phyloP scores from a whole-genome alignment of 768 basidiomycete genomes.

The Boletus tylopilopsis region DNA sequence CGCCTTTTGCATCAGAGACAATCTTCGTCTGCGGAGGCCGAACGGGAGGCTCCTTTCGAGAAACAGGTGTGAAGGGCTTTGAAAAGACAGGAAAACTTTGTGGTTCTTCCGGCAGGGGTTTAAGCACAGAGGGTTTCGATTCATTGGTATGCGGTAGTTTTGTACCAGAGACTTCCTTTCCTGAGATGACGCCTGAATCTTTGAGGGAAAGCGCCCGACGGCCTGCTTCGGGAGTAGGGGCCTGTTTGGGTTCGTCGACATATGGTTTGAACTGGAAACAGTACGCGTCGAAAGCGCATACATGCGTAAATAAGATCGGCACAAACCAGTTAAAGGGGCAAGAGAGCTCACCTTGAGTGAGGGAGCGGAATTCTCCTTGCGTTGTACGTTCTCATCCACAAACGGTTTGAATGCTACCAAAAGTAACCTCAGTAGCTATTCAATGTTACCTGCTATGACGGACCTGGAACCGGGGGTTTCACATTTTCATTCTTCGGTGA shows the following conservation, averaged over 20 bases:
- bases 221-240: conserved; percentile 29
- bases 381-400: conserved; percentile 54
- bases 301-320: conserved; percentile 7
- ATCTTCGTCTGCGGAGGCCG: conserved; percentile 22
- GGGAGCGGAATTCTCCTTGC: conserved; percentile 41
- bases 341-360: conserved; percentile 13
- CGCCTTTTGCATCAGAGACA: conserved; percentile 17
- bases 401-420: conserved; percentile 55
- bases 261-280: conserved; percentile 64
- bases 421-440: conserved; percentile 5
- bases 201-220: conserved; percentile 52
- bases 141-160: conserved; percentile 28
- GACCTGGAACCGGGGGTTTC: conserved; percentile 36
- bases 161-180: conserved; percentile 14
- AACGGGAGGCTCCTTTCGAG: conserved; percentile 34
- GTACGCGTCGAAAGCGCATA: background rate
- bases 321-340: background rate
- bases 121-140: conserved; percentile 26
- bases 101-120: conserved; percentile 35
- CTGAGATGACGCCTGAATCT: conserved; percentile 29
- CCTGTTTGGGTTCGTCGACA: conserved; percentile 50
- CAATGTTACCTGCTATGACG: conserved; percentile 20
- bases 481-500: conserved; percentile 24
- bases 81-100: conserved; percentile 46
- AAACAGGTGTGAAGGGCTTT: conserved; percentile 62